Conservation (phyloP, 2,329 filamentous ascomycete species). For the Pyrenophora seminiperda region DNA sequence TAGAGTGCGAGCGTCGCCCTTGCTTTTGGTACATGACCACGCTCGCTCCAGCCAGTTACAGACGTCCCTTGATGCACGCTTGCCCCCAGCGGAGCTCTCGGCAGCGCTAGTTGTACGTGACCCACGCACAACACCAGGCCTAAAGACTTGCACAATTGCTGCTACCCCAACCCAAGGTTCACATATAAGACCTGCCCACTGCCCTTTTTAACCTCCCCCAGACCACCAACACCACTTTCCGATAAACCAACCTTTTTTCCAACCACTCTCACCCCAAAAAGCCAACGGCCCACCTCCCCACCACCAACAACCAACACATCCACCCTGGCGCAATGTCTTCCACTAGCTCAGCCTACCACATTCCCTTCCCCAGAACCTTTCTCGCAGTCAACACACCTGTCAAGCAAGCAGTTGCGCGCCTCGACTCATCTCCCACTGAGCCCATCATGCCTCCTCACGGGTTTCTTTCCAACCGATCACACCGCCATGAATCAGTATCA, state of each 20-base stretch:
- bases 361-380: slow-evolving; percentile 44
- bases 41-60: slow-evolving; percentile 27
- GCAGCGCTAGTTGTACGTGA: slow-evolving; percentile 25
- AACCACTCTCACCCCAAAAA: slow-evolving; percentile 5
- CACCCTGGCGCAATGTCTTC: slow-evolving; percentile 44
- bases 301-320: slow-evolving; percentile 15
- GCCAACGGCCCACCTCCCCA: slow-evolving; percentile 3
- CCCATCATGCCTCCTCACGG: slow-evolving; percentile 36
- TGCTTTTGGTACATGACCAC: slow-evolving; percentile 19
- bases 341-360: slow-evolving; percentile 42
- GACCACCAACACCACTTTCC: slow-evolving; percentile 10
- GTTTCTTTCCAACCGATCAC: slow-evolving; percentile 46
- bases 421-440: slow-evolving; percentile 21
- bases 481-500: slow-evolving; percentile 37
- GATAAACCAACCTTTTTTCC: background rate
- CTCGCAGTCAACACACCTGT: slow-evolving; percentile 45
- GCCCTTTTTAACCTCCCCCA: slow-evolving; percentile 9
- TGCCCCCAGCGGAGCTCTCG: slow-evolving; percentile 31
- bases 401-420: slow-evolving; percentile 23
- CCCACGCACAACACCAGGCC: slow-evolving; percentile 12
- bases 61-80: slow-evolving; percentile 33
- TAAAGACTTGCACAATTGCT: slow-evolving; percentile 6
- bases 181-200: slow-evolving; percentile 25
- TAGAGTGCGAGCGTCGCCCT: slow-evolving; percentile 12
- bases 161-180: slow-evolving; percentile 4